phyloP scores from a whole-genome alignment of 352 stramenopile genomes.

The Phytophthora boehmeriae region DNA sequence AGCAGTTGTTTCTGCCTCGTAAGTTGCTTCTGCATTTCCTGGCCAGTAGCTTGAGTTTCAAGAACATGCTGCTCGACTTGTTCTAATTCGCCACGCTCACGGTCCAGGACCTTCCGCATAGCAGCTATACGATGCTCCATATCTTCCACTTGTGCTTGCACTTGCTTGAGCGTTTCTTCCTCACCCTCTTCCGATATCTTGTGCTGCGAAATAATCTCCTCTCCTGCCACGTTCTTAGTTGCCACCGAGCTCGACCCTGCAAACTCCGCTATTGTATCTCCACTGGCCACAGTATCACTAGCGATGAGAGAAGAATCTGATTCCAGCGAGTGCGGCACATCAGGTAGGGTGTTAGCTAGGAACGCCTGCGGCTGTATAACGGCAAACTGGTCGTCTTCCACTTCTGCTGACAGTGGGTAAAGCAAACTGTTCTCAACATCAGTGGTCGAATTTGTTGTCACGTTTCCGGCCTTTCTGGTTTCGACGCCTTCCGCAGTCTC shows the following conservation, averaged over 20 bases:
- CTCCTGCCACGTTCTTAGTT: background rate
- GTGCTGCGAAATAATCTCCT: background rate
- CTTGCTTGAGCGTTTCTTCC: constrained; percentile 31
- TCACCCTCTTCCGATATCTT: constrained; percentile 8
- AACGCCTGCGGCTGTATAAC: constrained; percentile 19
- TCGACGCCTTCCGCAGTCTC: constrained; percentile 1
- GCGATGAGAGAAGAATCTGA: background rate
- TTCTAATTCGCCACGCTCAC: constrained; percentile 33
- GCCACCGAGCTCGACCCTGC: constrained; percentile 10
- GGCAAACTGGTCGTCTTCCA: constrained; percentile 22
- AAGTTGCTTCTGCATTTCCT: constrained; percentile 55
- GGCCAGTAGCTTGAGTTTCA: constrained; percentile 31
- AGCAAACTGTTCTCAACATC: constrained; percentile 10
- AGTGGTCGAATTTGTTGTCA: background rate
- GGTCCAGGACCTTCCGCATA: constrained; percentile 49
- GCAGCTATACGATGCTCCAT: constrained; percentile 41
- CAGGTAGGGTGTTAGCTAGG: constrained; percentile 14
- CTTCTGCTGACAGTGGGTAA: constrained; percentile 10
- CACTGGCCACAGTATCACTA: background rate
- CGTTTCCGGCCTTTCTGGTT: background rate
- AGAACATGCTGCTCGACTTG: constrained; percentile 39
- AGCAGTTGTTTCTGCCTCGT: constrained; percentile 60
- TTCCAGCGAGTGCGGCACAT: constrained; percentile 15
- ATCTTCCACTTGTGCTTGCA: constrained; percentile 40
- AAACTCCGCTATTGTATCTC: constrained; percentile 1